These are phyloP conservation scores for Umbelopsis ramanniana DNA, from an alignment of 192 early-diverging fungal genomes.

Conservation along the genomic window DNA sequence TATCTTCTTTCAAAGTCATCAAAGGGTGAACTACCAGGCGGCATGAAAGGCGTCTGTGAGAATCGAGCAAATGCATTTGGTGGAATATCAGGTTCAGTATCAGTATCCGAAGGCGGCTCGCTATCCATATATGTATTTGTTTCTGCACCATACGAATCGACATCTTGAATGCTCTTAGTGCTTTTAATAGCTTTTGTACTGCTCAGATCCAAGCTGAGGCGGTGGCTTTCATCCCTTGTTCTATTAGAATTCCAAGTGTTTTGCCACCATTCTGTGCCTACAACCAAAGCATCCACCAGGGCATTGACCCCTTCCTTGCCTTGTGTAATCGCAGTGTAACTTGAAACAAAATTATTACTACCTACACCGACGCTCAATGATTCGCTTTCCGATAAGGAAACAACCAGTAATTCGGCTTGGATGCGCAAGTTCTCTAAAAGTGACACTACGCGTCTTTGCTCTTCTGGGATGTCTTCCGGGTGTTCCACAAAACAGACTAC, in stretches of 20 bases:
- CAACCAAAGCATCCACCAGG: slow-evolving; percentile 21
- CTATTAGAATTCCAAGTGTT: slow-evolving; percentile 6
- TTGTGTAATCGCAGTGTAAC: slow-evolving; percentile 41
- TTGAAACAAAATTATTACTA: background rate
- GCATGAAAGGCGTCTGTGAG: background rate
- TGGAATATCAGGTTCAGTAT: background rate
- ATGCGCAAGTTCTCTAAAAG: slow-evolving; percentile 68
- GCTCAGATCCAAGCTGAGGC: background rate
- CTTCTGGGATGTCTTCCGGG: slow-evolving; percentile 61
- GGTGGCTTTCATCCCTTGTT: background rate
- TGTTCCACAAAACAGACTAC: slow-evolving; percentile 76
- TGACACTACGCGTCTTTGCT: slow-evolving; percentile 54
- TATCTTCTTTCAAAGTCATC: background rate
- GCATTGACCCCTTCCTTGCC: slow-evolving; percentile 29
- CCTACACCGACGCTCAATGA: slow-evolving; percentile 37
- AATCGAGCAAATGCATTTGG: background rate
- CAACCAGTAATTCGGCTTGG: slow-evolving; percentile 61
- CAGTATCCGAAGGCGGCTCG: background rate
- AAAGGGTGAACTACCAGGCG: background rate
- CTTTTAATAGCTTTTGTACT: slow-evolving; percentile 6
- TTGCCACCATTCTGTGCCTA: slow-evolving; percentile 14
- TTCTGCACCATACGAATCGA: background rate
- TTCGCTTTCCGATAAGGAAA: slow-evolving; percentile 48
- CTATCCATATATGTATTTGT: background rate
- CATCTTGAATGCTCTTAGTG: background rate